These are phyloP conservation scores for Penicillium waksmanii DNA, from an alignment of 495 filamentous ascomycete genomes.

Conservation along the genomic window DNA sequence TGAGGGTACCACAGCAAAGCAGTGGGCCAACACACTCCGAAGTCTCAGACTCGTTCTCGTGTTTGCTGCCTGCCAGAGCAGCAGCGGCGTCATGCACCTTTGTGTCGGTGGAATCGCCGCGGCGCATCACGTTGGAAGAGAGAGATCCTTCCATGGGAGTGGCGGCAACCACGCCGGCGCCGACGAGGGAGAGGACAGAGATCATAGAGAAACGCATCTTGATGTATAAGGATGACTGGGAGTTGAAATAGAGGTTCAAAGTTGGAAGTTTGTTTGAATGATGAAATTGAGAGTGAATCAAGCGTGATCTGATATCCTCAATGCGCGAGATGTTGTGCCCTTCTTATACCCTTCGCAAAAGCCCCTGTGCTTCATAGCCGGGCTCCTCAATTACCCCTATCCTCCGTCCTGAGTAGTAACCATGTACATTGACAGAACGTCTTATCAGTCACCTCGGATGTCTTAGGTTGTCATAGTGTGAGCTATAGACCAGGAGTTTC, in stretches of 20 bases:
- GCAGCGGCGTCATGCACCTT: constrained; percentile 22
- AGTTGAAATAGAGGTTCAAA: not conserved
- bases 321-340: constrained; percentile 11
- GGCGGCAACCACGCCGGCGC: constrained; percentile 27
- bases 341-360: constrained; percentile 19
- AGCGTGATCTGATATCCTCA: constrained; percentile 9
- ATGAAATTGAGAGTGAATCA: constrained; percentile 10
- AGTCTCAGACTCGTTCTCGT: constrained; percentile 15
- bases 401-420: not conserved
- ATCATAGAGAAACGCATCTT: constrained; percentile 39
- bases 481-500: constrained; percentile 11
- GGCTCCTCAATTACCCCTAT: not conserved
- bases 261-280: constrained; percentile 8
- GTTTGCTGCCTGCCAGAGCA: constrained; percentile 15
- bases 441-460: constrained; percentile 11
- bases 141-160: constrained; percentile 13
- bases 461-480: constrained; percentile 2
- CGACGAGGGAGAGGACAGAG: constrained; percentile 30
- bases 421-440: too few species aligned
- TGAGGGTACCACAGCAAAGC: constrained; percentile 39
- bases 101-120: constrained; percentile 7
- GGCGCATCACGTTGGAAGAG: constrained; percentile 12
- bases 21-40: constrained; percentile 32
- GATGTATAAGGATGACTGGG: constrained; percentile 2
- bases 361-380: not conserved